Percentiles rank a stretch among this genome's conserved stretches.
These are phyloP conservation scores for Eucalyptus regnans DNA, from an alignment of 345 rosid species.

Conservation along the genomic window DNA sequence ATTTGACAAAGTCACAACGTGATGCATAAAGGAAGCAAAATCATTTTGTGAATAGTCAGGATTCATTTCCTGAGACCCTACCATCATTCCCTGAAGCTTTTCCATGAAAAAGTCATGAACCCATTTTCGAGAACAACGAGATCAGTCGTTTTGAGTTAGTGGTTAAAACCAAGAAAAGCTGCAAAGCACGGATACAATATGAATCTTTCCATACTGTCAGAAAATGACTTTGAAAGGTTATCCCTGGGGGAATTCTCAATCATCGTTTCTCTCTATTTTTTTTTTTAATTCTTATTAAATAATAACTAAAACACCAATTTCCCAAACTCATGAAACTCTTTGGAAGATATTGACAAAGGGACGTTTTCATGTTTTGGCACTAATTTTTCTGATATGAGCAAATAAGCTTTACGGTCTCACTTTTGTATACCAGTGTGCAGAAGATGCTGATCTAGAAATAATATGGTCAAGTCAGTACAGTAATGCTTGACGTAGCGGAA, in stretches of 20 bases:
- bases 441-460: background rate
- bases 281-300: background rate
- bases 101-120: background rate
- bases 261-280: background rate
- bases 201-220: background rate
- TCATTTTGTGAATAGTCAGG: background rate
- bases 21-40: background rate
- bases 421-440: background rate
- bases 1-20: background rate
- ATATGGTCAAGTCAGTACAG: background rate
- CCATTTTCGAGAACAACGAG: background rate
- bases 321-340: background rate
- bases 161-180: background rate
- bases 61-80: background rate
- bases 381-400: background rate
- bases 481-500: background rate
- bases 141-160: background rate
- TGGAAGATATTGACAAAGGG: background rate
- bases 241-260: background rate
- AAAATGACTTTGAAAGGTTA: background rate
- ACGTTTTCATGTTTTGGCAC: background rate
- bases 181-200: background rate
- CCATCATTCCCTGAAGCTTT: background rate
- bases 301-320: background rate
- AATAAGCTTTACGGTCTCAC: background rate